Evolutionary conservation across 2,329 filamentous ascomycete species (phyloP).

Genomic region (Dendryphion nanum): DNA sequence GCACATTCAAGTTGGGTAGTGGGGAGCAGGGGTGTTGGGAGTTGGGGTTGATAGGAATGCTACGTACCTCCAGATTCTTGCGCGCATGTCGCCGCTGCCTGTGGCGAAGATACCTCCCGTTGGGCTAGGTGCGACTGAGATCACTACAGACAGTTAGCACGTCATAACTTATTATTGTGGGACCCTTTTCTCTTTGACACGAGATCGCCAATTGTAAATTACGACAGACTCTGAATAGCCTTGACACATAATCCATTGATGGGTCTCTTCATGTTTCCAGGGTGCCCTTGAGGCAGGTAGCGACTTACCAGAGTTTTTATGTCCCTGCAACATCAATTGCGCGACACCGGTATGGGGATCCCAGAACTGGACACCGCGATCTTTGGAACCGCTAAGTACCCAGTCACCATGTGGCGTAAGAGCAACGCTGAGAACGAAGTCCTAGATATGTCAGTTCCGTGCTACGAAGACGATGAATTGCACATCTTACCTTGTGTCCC

Average conservation of each 20-base stretch:
- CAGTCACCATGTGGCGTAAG: constrained; percentile 91
- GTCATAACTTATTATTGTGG: no score
- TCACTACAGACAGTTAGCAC: constrained; percentile 58
- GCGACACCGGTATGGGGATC: constrained; percentile 90
- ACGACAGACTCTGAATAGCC: not conserved
- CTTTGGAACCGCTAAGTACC: constrained; percentile 97
- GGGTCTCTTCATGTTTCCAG: not conserved
- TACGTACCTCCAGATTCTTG: constrained; percentile 85
- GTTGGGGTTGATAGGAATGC: no score
- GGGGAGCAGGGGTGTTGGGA: not conserved
- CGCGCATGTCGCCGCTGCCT: constrained; percentile 95
- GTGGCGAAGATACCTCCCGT: constrained; percentile 88
- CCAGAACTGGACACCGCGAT: constrained; percentile 98
- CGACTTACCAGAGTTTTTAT: constrained; percentile 82
- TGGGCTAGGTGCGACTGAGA: constrained; percentile 93
- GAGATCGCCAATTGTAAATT: no score
- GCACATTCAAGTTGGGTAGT: not conserved
- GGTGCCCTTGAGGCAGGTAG: not conserved
- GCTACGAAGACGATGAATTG: no score
- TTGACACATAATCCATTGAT: no score
- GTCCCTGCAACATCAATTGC: constrained; percentile 97
- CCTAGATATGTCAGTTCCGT: no score
- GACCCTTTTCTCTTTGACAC: no score
- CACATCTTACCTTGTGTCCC: constrained; percentile 74
- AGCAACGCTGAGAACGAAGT: constrained; percentile 95